These are phyloP conservation scores for Candida lessepsii DNA, from an alignment of 805 yeast genomes.

Conservation along the genomic window DNA sequence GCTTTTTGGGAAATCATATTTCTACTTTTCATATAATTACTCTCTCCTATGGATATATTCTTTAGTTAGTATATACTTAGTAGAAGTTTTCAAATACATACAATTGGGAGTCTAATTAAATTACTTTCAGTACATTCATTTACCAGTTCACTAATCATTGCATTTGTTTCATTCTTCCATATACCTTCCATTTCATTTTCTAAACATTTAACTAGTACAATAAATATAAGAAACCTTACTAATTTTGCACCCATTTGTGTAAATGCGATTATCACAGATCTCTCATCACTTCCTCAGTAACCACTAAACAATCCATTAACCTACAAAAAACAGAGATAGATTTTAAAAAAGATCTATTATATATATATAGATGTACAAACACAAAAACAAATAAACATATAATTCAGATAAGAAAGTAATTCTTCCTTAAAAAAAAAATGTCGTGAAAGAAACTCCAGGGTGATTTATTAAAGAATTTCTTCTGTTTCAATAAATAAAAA, in stretches of 20 bases:
- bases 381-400: slow-evolving; percentile 15
- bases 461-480: slow-evolving; percentile 5
- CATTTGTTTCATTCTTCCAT: neutral
- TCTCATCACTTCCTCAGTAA: too few relatives aligned
- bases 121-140: neutral
- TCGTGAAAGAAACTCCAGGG: slow-evolving; percentile 5
- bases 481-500: neutral
- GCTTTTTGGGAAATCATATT: slow-evolving; percentile 25
- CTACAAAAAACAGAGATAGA: neutral
- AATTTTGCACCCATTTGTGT: slow-evolving; percentile 7
- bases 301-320: too few relatives aligned
- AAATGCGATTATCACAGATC: neutral
- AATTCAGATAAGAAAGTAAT: slow-evolving; percentile 9
- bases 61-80: slow-evolving; percentile 6
- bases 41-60: slow-evolving; percentile 12
- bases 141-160: neutral
- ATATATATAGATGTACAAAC: slow-evolving; percentile 17
- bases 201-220: too few relatives aligned
- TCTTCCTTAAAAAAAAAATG: slow-evolving; percentile 8
- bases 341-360: slow-evolving; percentile 13
- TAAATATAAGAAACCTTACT: too few relatives aligned
- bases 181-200: too few relatives aligned
- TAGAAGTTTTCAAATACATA: neutral
- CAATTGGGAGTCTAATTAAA: slow-evolving; percentile 4
- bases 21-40: slow-evolving; percentile 26